Percentiles rank a stretch among this genome's conserved stretches.
Conservation (phyloP, 306 rosid genomes). For the Pyrus communis region DNA sequence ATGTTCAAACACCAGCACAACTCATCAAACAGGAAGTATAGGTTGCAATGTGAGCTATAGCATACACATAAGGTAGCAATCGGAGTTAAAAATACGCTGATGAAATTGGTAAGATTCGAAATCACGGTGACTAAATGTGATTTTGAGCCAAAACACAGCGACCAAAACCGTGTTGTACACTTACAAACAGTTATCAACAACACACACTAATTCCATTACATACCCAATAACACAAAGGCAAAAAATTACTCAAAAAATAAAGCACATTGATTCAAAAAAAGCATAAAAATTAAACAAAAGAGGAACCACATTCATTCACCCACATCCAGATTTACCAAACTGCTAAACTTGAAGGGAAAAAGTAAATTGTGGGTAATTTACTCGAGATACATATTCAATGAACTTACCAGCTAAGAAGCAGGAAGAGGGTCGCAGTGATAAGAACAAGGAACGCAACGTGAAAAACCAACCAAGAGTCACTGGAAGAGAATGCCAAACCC, state of each 20-base stretch:
- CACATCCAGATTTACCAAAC: not conserved
- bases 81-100: not conserved
- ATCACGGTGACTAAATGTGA: not conserved
- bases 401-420: constrained; percentile 79
- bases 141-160: not conserved
- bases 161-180: too few relatives aligned
- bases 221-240: not conserved
- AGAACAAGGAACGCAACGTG: constrained; percentile 73
- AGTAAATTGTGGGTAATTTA: not conserved
- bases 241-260: not conserved
- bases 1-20: not conserved
- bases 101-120: not conserved
- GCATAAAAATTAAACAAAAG: not conserved
- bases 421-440: constrained; percentile 59
- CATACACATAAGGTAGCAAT: not conserved
- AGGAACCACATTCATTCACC: not conserved
- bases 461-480: constrained; percentile 68
- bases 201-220: not conserved
- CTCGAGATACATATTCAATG: not conserved
- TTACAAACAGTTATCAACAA: not conserved
- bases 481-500: constrained; percentile 77
- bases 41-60: not conserved
- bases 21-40: not conserved
- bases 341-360: not conserved
- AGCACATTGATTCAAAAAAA: not conserved